phyloP scores from a whole-genome alignment of 768 basidiomycete species.

The Collybiopsis confluens region DNA sequence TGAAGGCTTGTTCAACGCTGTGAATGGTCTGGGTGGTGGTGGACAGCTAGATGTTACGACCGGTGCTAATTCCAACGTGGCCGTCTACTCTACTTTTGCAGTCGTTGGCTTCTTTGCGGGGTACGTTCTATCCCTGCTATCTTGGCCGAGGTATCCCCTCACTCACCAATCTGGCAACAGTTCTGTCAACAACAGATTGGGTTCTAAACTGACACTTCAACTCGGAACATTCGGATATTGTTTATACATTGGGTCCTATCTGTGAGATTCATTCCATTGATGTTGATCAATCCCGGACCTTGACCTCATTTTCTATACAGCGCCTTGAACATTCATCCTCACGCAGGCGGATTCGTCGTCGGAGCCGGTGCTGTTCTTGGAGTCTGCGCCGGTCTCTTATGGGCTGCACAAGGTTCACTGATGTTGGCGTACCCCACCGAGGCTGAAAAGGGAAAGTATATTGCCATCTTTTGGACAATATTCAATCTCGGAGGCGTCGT shows the following conservation, averaged over 20 bases:
- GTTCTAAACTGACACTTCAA: constrained; percentile 68
- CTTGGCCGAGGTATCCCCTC: neutral
- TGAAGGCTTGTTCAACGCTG: constrained; percentile 71
- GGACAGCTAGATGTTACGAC: constrained; percentile 67
- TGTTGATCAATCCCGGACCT: neutral
- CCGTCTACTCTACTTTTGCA: constrained; percentile 64
- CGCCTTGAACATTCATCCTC: constrained; percentile 63
- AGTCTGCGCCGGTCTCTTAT: constrained; percentile 60
- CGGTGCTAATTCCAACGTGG: constrained; percentile 65
- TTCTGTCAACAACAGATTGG: constrained; percentile 77
- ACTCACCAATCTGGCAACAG: constrained; percentile 26
- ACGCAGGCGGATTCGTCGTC: constrained; percentile 61
- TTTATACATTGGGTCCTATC: constrained; percentile 68
- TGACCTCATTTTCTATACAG: constrained; percentile 29
- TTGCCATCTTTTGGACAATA: constrained; percentile 79
- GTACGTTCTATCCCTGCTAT: constrained; percentile 29
- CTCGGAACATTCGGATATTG: constrained; percentile 75
- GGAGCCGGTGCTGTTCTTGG: constrained; percentile 71
- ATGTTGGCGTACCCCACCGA: constrained; percentile 86
- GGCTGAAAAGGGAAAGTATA: constrained; percentile 69
- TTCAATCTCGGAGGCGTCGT: constrained; percentile 83
- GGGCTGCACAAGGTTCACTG: constrained; percentile 83
- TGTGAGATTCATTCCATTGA: constrained; percentile 40
- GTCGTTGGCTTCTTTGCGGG: constrained; percentile 65
- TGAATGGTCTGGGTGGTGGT: constrained; percentile 76